Evolutionary conservation across 169 alveolate genomes (phyloP), one percentile per base, ranked within the genome.

Genomic region (Plasmodium fragile): DNA sequence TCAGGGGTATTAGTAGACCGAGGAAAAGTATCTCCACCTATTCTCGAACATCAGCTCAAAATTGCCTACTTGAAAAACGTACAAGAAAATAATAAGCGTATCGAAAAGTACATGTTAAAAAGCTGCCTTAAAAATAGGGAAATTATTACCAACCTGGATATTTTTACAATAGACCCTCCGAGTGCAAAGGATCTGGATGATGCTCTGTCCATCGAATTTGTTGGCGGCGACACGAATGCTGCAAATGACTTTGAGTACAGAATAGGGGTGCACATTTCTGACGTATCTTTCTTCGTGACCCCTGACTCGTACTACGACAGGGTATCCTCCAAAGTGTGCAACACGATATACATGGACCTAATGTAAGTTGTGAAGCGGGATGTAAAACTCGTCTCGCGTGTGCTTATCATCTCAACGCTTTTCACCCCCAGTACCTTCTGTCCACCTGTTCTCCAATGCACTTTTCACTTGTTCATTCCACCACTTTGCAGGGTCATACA

Each of bases 221-320:
- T 97, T 96, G 81, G 85, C 78, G 80, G 69, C 30, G 93, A 96
- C 72, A 71, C 34, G 92, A 94, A 91, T 97, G 98, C 7, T 95
- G 83, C 82, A 70, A 97, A 95, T 79, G 92, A 90, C 8, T 72
- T 45, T 80, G 83, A 85, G 83, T 98, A 97, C 81, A 96, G 93
- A 93, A 96, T 99, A n/a, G 99, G 99, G 52, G 99, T 99, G 18
- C 99, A 99, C 95, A 98, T 99, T 32, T 99, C 99, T 3, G 99
- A 99, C 96, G 99, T 99, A 0, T 97, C 99, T 73, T 99, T 98
- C 92, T 99, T 98, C 93, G 99, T 98, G 0, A 95, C 95, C 52
- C 98, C 99, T 30, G 98, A 98, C 53, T 96, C 99, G 10, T 97
- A 97, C 49, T 97, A 98, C 13, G 99, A 99, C 93, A 96, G 96